Percentiles rank a stretch among this genome's conserved stretches.
Evolutionary conservation across 2,329 filamentous ascomycete species (phyloP).

Genomic region (Fusarium fujikuroi): DNA sequence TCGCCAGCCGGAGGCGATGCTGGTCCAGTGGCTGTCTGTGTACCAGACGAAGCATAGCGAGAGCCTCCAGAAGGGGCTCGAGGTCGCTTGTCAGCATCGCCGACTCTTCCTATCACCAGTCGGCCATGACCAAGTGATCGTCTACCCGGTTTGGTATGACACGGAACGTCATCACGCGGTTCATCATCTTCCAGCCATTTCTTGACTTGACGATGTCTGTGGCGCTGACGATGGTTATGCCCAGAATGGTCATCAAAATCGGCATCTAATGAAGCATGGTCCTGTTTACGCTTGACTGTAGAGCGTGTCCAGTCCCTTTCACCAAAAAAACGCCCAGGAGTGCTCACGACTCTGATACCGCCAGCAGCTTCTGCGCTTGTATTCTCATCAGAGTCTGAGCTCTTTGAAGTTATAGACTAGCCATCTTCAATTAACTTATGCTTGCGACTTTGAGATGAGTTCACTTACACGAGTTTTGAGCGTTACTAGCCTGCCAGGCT

Average conservation of each 20-base stretch:
- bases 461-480: not conserved
- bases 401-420: not conserved
- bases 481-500: not conserved
- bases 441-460: not conserved
- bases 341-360: not conserved
- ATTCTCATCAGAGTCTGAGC: not conserved
- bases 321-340: not conserved
- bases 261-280: not conserved
- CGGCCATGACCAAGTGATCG: not conserved
- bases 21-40: not conserved
- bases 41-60: accelerated
- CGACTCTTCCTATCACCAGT: not conserved
- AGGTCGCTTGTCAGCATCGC: not conserved
- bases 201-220: not conserved
- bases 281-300: not conserved
- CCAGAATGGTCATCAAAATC: not conserved
- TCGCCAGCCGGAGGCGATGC: accelerated
- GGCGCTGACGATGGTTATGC: not conserved
- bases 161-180: not conserved
- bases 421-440: not conserved
- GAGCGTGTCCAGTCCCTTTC: not conserved
- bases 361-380: not conserved
- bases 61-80: not conserved
- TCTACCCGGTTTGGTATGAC: not conserved
- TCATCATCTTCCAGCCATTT: not conserved